Evolutionary conservation across 805 yeast species (phyloP), one percentile per base, ranked within the genome.

Genomic region (Yamadazyma nakazawae): DNA sequence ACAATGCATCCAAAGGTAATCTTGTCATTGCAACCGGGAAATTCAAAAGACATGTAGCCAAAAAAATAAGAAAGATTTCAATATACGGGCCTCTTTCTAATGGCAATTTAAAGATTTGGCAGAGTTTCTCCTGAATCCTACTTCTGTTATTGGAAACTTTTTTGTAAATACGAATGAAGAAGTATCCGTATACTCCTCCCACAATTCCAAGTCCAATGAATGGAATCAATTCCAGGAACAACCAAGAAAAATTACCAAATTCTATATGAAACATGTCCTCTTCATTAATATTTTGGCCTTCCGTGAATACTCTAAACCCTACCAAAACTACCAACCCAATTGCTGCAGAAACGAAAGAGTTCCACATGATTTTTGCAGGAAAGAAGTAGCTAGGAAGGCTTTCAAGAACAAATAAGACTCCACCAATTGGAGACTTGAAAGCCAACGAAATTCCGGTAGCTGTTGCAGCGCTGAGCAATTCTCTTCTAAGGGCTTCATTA

Each of bases 381-480:
- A 76, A 78, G 57, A 84, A 80, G 57, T 78, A 85, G 30, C 82
- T 77, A 3, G 84, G 80, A 37, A 84, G 68, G 50, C 80, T 81
- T 56, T 88, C 95, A 16, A 86, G 61, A 4, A 85, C 84, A 61
- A 88, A 89, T 28, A 88, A 61, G 1, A 89, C 94, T 1, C 96
- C 96, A 7, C 95, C 96, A 46, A 89, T 82, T 2, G 96, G 96
- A 0, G 96, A 82, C 50, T 85, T 85, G 64, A 88, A 88, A 0
- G 96, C 95, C 12, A 85, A 87, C 0, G 91, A 80, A 19, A 88
- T 84, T 5, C 96, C 96, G 0, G 91, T 83, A 0, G 95, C 91
- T 0, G 88, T 78, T 0, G 91, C 87, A 1, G 95, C 90, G 16
- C 84, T 72, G 13, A 84, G 60, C 9, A 88, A 57, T 51, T 86